Evolutionary conservation across 208 protist species (phyloP).

Genomic region (Crithidia brevicula): DNA sequence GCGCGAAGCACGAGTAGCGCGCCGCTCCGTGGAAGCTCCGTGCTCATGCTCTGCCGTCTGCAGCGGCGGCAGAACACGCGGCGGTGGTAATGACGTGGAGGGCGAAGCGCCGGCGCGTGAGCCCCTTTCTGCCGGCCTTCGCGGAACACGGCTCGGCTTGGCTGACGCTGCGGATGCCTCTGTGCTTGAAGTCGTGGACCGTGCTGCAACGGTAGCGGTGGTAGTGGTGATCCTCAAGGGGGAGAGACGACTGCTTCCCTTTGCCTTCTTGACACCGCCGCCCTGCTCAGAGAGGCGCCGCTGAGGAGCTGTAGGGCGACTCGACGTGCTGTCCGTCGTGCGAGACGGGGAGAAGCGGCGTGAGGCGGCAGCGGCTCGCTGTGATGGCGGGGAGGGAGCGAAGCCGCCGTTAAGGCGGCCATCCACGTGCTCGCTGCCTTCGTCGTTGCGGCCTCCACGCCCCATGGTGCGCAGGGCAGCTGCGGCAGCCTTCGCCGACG

Average conservation of each 20-base stretch:
- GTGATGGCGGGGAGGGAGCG: constrained; percentile 2
- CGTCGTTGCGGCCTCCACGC: not conserved
- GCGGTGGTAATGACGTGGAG: constrained; percentile 8
- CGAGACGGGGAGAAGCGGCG: constrained; percentile 13
- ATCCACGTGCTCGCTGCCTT: not conserved
- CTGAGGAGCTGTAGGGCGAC: constrained; percentile 18
- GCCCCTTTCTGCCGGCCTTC: not conserved
- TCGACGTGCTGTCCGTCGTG: constrained; percentile 6
- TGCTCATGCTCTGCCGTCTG: constrained; percentile 2
- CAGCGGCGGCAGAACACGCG: constrained; percentile 28
- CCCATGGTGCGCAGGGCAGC: not conserved
- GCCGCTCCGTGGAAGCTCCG: not conserved
- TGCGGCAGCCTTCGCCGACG: not conserved
- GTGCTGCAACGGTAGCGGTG: not conserved
- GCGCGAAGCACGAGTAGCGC: not conserved
- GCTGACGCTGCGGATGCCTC: not conserved
- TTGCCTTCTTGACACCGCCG: constrained; percentile 1
- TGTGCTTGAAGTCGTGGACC: not conserved
- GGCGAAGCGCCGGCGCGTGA: too few relatives aligned
- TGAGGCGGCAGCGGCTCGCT: constrained; percentile 16
- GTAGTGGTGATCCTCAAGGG: constrained; percentile 4
- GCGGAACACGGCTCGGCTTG: constrained; percentile 5
- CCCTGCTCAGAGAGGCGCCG: constrained; percentile 8
- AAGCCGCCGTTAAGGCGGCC: not conserved
- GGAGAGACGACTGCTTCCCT: constrained; percentile 6